Percentiles rank a stretch among this genome's conserved stretches.
Conservation (phyloP, 2,329 filamentous ascomycete genomes). For the Madurella fahalii region DNA sequence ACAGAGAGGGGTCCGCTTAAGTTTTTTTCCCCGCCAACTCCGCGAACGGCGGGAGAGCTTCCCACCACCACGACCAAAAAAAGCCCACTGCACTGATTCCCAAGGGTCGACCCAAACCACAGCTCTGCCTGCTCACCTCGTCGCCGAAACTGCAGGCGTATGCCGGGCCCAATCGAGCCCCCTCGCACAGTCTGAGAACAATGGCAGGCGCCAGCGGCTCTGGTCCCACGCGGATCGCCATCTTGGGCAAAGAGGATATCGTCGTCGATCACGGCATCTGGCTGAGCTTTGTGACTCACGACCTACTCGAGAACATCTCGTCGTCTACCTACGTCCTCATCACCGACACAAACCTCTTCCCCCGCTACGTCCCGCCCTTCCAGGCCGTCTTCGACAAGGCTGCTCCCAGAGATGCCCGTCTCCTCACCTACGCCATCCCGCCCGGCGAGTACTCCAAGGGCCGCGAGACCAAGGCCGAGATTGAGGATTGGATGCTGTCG, state of each 20-base stretch:
- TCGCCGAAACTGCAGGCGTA: conserved; percentile 9
- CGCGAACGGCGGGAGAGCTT: not conserved
- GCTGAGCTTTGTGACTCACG: conserved; percentile 73
- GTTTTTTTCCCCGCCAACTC: conserved; percentile 15
- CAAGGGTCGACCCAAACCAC: not conserved
- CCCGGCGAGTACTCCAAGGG: conserved; percentile 94
- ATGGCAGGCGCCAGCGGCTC: conserved; percentile 24
- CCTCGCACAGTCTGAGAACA: conserved; percentile 15
- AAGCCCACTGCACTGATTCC: not conserved
- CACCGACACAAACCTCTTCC: conserved; percentile 87
- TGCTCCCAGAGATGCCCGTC: conserved; percentile 48
- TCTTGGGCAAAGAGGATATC: conserved; percentile 86
- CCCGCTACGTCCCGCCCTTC: conserved; percentile 78
- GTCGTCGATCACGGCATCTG: conserved; percentile 89
- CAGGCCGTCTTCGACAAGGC: conserved; percentile 57
- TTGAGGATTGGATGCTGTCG: conserved; percentile 95
- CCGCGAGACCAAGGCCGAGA: conserved; percentile 86
- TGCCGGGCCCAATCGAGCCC: conserved; percentile 23
- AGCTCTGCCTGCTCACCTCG: conserved; percentile 1
- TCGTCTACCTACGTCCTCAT: conserved; percentile 95
- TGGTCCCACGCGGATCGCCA: conserved; percentile 61
- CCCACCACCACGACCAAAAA: not conserved
- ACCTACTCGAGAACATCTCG: conserved; percentile 70
- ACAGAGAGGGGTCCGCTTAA: conserved; percentile 15
- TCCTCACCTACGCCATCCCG: conserved; percentile 81